Base-by-base conservation (phyloP, 2,329 filamentous ascomycete species). In the Pseudogymnoascus sp. region DNA sequence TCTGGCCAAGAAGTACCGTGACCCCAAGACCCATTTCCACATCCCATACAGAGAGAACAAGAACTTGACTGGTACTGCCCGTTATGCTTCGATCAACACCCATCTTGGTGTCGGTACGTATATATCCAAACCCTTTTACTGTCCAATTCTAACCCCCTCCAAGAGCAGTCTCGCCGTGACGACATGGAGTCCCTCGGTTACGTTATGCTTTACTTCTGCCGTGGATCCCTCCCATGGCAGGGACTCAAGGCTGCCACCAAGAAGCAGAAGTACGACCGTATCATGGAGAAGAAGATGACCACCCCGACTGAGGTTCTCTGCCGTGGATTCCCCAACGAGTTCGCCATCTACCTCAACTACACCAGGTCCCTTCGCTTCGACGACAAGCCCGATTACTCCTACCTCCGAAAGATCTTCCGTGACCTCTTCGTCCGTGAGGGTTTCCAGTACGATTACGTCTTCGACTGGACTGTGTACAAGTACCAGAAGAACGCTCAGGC, bases 221-320 rank as follows among this genome's bases (percentile, higher is more conserved):
- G 95, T 78, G 95, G 95, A 67, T 97, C 93, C 68, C 91, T 99
- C 64, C 95, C 95, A 66, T 99, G 95, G 95, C 95, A 99, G 82
- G 95, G 95, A 64, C 84, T 97, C 63, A 97, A 97, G 86, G 93
- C 93, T 81, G 93, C 93, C 71, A 97, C 93, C 70, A 97, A 97
- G 88, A 97, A 97, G 88, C 93, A 97, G 82, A 99, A 99, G 83
- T 97, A 99, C 76, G 95, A 99, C 80, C 88, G 93, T 69, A 99
- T 99, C 81, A 97, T 97, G 93, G 95, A 99, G 85, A 99, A 99
- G 89, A 99, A 99, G 91, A 97, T 97, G 95, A 99, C 95, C 12
- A 99, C 95, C 2, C 93, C 95, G 7, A 97, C 93, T 71, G 93
- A 99, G 80, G 93, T 97, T 59, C 90, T 99, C 60, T 99, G 95